Conservation (phyloP, 495 filamentous ascomycete species). For the Acidiella bohemica region DNA sequence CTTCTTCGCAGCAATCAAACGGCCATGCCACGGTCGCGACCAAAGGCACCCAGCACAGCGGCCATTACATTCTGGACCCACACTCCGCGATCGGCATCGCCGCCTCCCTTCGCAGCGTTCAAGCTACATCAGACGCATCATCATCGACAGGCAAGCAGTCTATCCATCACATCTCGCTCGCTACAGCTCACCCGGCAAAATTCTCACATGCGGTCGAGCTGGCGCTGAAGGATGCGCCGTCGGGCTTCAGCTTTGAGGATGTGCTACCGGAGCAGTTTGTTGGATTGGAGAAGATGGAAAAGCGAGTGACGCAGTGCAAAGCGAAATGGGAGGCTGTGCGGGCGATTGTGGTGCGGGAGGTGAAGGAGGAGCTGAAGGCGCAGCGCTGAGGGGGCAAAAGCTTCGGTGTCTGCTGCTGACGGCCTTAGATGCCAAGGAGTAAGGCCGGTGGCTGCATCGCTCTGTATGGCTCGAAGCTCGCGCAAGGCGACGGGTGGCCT, state of each 20-base stretch:
- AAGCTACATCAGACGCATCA: not conserved
- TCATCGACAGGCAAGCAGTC: constrained; percentile 31
- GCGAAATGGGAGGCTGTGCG: constrained; percentile 42
- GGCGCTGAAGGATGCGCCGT: constrained; percentile 50
- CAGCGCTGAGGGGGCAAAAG: too few species aligned
- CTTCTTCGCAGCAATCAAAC: constrained; percentile 11
- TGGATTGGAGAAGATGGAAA: constrained; percentile 53
- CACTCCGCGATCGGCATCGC: constrained; percentile 78
- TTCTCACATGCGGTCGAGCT: constrained; percentile 66
- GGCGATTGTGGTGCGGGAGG: constrained; percentile 40
- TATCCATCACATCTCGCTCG: constrained; percentile 60
- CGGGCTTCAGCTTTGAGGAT: constrained; percentile 58
- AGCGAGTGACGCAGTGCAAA: constrained; percentile 9
- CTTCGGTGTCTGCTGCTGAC: too few species aligned
- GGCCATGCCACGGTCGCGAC: constrained; percentile 23
- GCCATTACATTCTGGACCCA: constrained; percentile 74
- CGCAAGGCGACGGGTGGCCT: too few species aligned
- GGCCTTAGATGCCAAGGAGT: too few species aligned
- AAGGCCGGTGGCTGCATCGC: too few species aligned
- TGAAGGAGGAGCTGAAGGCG: constrained; percentile 15
- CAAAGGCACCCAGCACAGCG: constrained; percentile 26
- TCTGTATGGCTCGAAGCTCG: too few species aligned
- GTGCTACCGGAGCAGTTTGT: constrained; percentile 69
- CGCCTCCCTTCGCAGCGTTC: constrained; percentile 52
- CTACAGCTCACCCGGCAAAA: constrained; percentile 90